Evolutionary conservation across 768 basidiomycete species (phyloP), one percentile per base, ranked within the genome.

Genomic region (Suillus tomentosus): DNA sequence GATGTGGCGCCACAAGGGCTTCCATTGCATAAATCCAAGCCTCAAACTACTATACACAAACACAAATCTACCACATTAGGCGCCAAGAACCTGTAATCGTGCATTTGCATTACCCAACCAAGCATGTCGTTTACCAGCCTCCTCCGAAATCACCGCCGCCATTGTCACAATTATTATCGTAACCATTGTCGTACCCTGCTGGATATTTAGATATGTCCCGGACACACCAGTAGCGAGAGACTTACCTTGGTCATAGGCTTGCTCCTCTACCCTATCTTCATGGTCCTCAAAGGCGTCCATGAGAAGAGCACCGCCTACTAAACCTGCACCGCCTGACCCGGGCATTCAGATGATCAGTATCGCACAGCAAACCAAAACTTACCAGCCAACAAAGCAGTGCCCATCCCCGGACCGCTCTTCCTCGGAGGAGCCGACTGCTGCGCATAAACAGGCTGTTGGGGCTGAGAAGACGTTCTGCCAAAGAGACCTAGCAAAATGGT

Each of bases 251-350:
- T 82, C 69, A 55, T 70, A 82, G 0, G 72, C 79, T 2, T 70
- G 31, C 8, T 77, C 66, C 51, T 74, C 72, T 45, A 73, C 76
- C 19, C 48, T 17, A 0, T 79, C 78, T 39, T 81, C 57, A 55
- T 81, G 76, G 64, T 75, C 73, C 53, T 86, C 86, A 37, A 86
- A 65, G 0, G 82, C 84, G 53, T 86, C 79, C 42, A 70, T 82
- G 45, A 90, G 69, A 51, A 91, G 72, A 3, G 78, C 76, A 64
- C 90, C 90, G 45, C 85, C 89, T n/a, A 88, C 71, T n/a, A 90
- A 72, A 64, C 87, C 90, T 17, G 79, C 89, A 69, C 84, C 89
- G 67, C 81, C 88, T 83, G 65, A 60, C 60, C 19, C 62, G 36
- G 43, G 27, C 40, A 65, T 68, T 27, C 66, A 64, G 14, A 34